Percentiles rank a stretch among this genome's conserved stretches.
phyloP scores from a whole-genome alignment of 2,329 filamentous ascomycete species.

The Verticillium zaregamsianum region DNA sequence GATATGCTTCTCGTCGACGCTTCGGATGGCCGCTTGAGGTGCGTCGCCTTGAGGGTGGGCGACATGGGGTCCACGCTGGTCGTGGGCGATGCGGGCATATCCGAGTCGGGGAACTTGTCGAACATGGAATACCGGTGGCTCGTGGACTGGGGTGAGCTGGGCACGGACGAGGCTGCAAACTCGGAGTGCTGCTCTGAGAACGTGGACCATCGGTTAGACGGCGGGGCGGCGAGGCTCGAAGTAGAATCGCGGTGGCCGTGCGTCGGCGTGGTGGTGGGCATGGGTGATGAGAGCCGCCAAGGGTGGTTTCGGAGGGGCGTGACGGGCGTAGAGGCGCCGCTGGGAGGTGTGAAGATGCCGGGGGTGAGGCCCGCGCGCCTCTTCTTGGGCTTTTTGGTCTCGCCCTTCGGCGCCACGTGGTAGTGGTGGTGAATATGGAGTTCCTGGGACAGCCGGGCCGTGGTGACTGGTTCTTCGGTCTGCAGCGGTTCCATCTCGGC shows the following conservation, averaged over 20 bases:
- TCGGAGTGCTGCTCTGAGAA: conserved; percentile 59
- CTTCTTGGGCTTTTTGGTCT: conserved; percentile 64
- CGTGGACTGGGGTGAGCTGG: conserved; percentile 76
- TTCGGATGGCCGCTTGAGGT: conserved; percentile 54
- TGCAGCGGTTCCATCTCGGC: conserved; percentile 61
- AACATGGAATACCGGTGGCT: conserved; percentile 69
- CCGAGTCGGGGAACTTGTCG: conserved; percentile 68
- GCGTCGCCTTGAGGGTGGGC: conserved; percentile 46
- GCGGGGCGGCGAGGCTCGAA: conserved; percentile 37
- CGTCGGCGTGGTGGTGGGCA: conserved; percentile 34
- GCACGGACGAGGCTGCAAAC: conserved; percentile 66
- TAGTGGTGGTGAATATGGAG: conserved; percentile 95
- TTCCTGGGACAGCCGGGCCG: conserved; percentile 58
- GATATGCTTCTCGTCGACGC: conserved; percentile 31
- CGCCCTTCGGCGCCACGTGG: conserved; percentile 63
- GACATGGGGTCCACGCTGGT: conserved; percentile 70
- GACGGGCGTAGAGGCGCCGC: conserved; percentile 27
- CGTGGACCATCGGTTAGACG: conserved; percentile 58
- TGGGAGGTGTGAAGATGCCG: conserved; percentile 56
- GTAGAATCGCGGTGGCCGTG: conserved; percentile 46
- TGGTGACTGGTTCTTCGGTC: conserved; percentile 4
- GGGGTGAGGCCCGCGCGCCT: conserved; percentile 63
- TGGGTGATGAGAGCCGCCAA: conserved; percentile 33
- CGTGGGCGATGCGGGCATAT: conserved; percentile 75
- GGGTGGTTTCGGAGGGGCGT: conserved; percentile 34